Evolutionary conservation across 108 stramenopile genomes (phyloP).

Genomic region (Mediolabrus comicus): DNA sequence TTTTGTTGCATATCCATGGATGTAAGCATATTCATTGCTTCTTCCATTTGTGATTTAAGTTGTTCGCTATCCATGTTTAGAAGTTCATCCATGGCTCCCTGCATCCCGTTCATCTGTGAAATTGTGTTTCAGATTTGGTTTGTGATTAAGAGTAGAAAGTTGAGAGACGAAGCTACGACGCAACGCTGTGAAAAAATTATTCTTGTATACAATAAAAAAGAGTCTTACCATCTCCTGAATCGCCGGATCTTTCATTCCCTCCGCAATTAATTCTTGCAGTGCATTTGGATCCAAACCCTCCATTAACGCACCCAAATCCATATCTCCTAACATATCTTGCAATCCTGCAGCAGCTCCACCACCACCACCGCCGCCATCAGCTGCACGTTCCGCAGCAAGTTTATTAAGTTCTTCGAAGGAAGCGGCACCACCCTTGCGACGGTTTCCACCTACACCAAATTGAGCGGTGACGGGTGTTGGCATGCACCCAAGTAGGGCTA

Average conservation of each 20-base stretch:
- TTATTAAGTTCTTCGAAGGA: constrained; percentile 40
- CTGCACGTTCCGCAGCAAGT: constrained; percentile 33
- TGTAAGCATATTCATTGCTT: constrained; percentile 72
- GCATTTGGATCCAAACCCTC: constrained; percentile 21
- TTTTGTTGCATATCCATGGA: constrained; percentile 36
- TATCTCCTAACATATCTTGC: constrained; percentile 10
- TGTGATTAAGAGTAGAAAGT: neutral
- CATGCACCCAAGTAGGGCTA: constrained; percentile 7
- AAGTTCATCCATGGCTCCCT: constrained; percentile 65
- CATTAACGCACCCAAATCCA: constrained; percentile 24
- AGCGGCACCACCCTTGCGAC: constrained; percentile 30
- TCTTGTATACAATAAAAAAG: no score
- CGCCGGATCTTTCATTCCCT: constrained; percentile 54
- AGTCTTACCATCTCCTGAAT: constrained; percentile 52
- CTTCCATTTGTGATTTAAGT: constrained; percentile 70
- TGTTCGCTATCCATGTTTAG: constrained; percentile 77
- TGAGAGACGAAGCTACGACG: neutral
- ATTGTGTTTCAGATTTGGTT: neutral
- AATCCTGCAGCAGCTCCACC: constrained; percentile 33
- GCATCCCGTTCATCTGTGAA: constrained; percentile 28
- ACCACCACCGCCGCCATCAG: constrained; percentile 6
- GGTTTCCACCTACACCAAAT: constrained; percentile 65
- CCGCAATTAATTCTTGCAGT: constrained; percentile 44
- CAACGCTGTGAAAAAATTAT: neutral
- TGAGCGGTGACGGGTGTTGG: constrained; percentile 52